These are phyloP conservation scores for Calocybe cyanea DNA, from an alignment of 768 basidiomycete species.

Conservation along the genomic window DNA sequence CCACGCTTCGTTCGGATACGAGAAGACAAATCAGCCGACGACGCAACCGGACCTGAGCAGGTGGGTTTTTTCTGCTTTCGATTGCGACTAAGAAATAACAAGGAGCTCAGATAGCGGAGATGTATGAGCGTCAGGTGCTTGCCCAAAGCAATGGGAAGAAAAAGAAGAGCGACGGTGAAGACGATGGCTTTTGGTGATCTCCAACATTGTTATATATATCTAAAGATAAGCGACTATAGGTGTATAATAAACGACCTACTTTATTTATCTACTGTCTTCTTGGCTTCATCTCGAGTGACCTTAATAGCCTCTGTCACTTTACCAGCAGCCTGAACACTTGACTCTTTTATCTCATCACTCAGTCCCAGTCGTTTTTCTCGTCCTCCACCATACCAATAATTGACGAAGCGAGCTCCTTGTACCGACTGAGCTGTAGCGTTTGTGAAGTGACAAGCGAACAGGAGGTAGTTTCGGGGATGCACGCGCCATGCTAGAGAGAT, in stretches of 20 bases:
- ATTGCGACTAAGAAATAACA: neutral
- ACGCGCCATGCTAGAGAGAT: constrained; percentile 79
- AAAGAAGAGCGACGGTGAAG: constrained; percentile 65
- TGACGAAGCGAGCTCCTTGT: constrained; percentile 81
- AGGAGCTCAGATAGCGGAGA: constrained; percentile 72
- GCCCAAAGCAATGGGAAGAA: constrained; percentile 70
- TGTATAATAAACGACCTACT: constrained; percentile 9
- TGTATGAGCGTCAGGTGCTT: constrained; percentile 87
- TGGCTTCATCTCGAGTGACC: constrained; percentile 38
- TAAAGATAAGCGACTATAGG: constrained; percentile 15
- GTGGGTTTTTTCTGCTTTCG: constrained; percentile 44
- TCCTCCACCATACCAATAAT: constrained; percentile 91
- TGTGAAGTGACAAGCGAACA: constrained; percentile 92
- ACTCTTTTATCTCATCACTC: constrained; percentile 19
- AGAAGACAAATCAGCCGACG: constrained; percentile 91
- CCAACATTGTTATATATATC: constrained; percentile 5
- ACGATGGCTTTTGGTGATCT: constrained; percentile 77
- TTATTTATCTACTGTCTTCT: constrained; percentile 27
- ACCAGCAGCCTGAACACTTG: constrained; percentile 29
- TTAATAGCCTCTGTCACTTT: constrained; percentile 50
- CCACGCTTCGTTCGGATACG: constrained; percentile 90
- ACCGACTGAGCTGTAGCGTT: constrained; percentile 84
- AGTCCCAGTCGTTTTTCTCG: constrained; percentile 64
- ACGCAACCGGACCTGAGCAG: constrained; percentile 92
- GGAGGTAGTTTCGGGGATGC: constrained; percentile 91